Conservation (phyloP, 1,284 basidiomycete genomes). For the Austroboletus rostrupii region DNA sequence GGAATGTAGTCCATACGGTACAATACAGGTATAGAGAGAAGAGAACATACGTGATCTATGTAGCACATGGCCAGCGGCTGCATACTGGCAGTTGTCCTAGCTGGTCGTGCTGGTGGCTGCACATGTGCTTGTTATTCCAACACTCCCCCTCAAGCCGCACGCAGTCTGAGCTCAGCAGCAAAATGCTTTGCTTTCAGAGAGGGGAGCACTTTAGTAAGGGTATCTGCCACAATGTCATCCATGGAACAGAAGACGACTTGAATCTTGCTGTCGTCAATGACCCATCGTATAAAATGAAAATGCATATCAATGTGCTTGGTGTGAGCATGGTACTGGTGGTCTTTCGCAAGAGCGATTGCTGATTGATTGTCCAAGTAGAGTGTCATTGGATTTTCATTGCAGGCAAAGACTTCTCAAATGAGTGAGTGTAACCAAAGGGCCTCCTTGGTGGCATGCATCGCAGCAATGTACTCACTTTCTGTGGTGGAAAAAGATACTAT, state of each 20-base stretch:
- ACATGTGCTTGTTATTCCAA: too few species aligned
- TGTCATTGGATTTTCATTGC: constrained; percentile 28
- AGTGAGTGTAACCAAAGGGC: constrained; percentile 15
- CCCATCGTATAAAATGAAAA: constrained; percentile 2
- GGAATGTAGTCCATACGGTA: too few species aligned
- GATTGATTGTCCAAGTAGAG: not conserved
- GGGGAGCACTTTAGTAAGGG: not conserved
- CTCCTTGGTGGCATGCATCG: constrained; percentile 20
- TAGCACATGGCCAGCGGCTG: too few species aligned
- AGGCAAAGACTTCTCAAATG: constrained; percentile 6
- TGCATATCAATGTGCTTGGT: too few species aligned
- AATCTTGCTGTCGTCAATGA: not conserved
- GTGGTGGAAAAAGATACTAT: constrained; percentile 17
- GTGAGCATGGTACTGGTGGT: constrained; percentile 21
- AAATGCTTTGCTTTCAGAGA: too few species aligned
- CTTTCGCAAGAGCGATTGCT: constrained; percentile 28
- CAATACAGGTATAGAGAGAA: too few species aligned
- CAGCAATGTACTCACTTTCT: constrained; percentile 31
- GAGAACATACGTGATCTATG: too few species aligned
- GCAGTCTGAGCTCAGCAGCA: too few species aligned
- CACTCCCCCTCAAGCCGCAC: too few species aligned
- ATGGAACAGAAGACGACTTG: not conserved
- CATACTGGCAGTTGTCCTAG: too few species aligned
- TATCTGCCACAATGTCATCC: not conserved
- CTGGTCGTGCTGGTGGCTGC: too few species aligned